Percentiles rank a stretch among this genome's conserved stretches.
phyloP scores from a whole-genome alignment of 2,329 filamentous ascomycete species.

The Hypoxylon sp. region DNA sequence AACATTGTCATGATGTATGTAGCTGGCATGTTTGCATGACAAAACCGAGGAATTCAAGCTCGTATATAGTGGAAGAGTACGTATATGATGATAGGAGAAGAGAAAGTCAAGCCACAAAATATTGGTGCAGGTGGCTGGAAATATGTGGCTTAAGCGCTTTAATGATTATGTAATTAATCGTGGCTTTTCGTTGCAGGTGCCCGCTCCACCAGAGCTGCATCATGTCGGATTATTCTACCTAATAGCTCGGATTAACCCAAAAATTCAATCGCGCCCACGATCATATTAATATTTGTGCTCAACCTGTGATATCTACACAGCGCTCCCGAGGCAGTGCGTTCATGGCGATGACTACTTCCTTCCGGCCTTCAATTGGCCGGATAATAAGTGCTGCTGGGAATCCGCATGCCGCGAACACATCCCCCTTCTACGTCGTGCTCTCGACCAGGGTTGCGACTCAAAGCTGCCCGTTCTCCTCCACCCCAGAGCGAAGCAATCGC shows the following conservation, averaged over 20 bases:
- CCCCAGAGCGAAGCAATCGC: conserved; percentile 50
- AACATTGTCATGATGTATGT: conserved; percentile 2
- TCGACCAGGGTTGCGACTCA: conserved; percentile 37
- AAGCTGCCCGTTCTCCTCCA: conserved; percentile 54
- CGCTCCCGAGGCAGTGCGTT: conserved; percentile 26
- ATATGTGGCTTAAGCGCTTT: no score
- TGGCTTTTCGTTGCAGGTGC: neutral
- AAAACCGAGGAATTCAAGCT: neutral
- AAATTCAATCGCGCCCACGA: conserved; percentile 47
- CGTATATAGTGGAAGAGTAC: conserved; percentile 22
- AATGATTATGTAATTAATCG: conserved; percentile 6
- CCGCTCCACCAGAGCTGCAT: conserved; percentile 3
- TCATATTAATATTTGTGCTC: conserved; percentile 21
- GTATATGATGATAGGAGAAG: conserved; percentile 17
- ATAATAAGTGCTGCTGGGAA: conserved; percentile 46
- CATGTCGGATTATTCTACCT: conserved; percentile 32
- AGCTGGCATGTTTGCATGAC: conserved; percentile 9
- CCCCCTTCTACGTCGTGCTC: conserved; percentile 39
- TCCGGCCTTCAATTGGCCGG: conserved; percentile 54
- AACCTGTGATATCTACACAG: conserved; percentile 15
- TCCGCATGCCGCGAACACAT: conserved; percentile 33
- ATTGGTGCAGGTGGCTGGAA: neutral
- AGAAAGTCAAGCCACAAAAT: conserved; percentile 11
- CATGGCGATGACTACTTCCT: conserved; percentile 53
- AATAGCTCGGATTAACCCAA: conserved; percentile 47